Evolutionary conservation across 1,284 basidiomycete genomes (phyloP), one percentile per base, ranked within the genome.

Genomic region (Ustilago sp.): DNA sequence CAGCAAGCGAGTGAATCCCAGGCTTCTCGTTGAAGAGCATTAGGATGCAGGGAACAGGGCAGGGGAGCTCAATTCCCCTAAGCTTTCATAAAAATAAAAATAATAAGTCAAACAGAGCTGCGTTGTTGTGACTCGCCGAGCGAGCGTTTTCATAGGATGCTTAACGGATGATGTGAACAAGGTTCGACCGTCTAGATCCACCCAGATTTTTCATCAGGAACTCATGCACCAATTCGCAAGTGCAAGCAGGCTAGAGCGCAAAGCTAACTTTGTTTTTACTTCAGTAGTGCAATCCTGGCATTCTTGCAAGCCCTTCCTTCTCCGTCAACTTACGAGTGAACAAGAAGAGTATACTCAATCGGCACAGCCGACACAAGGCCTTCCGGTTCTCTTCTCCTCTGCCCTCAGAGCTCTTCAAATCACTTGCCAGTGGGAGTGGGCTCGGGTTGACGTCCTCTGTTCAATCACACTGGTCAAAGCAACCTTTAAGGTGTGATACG

Each of bases 121-220:
- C 28, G 15, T 31, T n/a, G n/a, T 28, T 50, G 8, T 6, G 28
- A 31, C 13, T 31, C 28, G 48, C 13, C 31, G 48, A 50, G 48
- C 48, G 28, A 50, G 48, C 31, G 8, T 17, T 17, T 32, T 50
- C 11, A 50, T 50, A 31, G 48, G 48, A 5, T 32, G 35, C 52
- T 36, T 15, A 31, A 43, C n/a, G 23, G 23, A 43, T 55, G 34
- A 56, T 55, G 34, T 23, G 17, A 17, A 61, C 64, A 67, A 67
- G 59, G 64, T 60, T 67, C 50, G 59, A 31, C 64, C 64, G 54
- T 67, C 53, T 60, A 67, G 53, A 52, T 67, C 59, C 64, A 54
- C n/a, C 13, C 31, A 11, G 19, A 6, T 28, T n/a, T 31, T 34
- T 8, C 8, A 19, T 45, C n/a, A 45, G 8, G 43, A 19, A 39